A percentile compares a stretch with the other conserved stretches of the same genome.
These are phyloP conservation scores for Strobilomyces confusus DNA, from an alignment of 768 basidiomycete genomes.

Conservation along the genomic window DNA sequence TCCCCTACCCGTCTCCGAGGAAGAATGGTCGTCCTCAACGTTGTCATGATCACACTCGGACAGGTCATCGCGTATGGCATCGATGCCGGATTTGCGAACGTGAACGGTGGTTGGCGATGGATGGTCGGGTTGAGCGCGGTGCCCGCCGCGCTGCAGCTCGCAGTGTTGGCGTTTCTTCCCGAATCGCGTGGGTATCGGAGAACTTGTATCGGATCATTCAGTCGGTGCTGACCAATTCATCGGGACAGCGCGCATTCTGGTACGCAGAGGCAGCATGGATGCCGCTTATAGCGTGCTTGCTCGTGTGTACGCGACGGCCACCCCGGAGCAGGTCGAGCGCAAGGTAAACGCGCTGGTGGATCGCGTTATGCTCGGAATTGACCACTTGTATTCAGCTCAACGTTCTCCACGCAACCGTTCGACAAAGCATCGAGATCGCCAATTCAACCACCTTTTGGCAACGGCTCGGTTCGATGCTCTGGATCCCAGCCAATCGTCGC, in stretches of 20 bases:
- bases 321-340: constrained; percentile 57
- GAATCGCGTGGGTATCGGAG: constrained; percentile 61
- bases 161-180: constrained; percentile 61
- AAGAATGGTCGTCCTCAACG: constrained; percentile 76
- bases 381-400: constrained; percentile 38
- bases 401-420: constrained; percentile 56
- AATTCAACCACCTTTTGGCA: constrained; percentile 59
- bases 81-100: constrained; percentile 59
- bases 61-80: constrained; percentile 79
- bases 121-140: constrained; percentile 77
- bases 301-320: constrained; percentile 68
- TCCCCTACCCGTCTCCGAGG: constrained; percentile 72
- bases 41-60: constrained; percentile 76
- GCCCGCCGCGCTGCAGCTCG: constrained; percentile 61
- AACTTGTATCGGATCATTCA: background rate
- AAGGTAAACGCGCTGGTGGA: constrained; percentile 39
- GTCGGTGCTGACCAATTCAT: background rate
- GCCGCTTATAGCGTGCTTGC: constrained; percentile 52
- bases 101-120: constrained; percentile 71
- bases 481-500: constrained; percentile 56
- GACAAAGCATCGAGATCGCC: constrained; percentile 57
- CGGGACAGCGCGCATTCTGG: constrained; percentile 53
- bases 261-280: constrained; percentile 50
- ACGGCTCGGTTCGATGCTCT: constrained; percentile 51
- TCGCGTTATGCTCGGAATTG: background rate